Percentiles rank a stretch among this genome's conserved stretches.
Evolutionary conservation across 768 basidiomycete species (phyloP).

Genomic region (Mycena venus): DNA sequence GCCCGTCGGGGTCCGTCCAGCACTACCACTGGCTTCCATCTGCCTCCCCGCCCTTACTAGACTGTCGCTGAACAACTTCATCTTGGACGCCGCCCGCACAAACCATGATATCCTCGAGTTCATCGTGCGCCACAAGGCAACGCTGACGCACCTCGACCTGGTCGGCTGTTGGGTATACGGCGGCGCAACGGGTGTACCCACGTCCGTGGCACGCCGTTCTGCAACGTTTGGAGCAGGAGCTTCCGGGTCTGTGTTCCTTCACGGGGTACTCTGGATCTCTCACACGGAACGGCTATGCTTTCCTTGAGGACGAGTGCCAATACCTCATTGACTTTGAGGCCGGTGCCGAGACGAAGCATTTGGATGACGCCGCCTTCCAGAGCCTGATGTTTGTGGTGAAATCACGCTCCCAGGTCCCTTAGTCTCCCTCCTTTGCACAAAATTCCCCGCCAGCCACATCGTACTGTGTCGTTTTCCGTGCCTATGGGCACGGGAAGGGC

Average conservation of each 20-base stretch:
- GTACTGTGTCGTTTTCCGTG: no score
- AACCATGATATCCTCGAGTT: not conserved
- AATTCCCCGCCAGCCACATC: no score
- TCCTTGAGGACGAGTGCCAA: not conserved
- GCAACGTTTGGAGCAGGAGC: not conserved
- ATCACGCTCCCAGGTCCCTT: no score
- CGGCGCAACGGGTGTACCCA: not conserved
- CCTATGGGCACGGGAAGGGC: no score
- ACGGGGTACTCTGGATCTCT: no score
- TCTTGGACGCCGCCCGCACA: not conserved
- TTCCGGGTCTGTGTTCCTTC: not conserved
- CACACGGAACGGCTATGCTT: not conserved
- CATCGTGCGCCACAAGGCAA: conserved; percentile 19
- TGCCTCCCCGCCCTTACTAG: not conserved
- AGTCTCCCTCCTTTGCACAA: no score
- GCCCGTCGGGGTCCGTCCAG: not conserved
- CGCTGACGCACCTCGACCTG: conserved; percentile 11
- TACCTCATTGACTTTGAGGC: not conserved
- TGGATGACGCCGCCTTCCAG: not conserved
- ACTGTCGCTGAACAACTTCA: not conserved
- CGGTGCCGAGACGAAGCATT: not conserved
- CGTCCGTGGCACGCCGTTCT: conserved; percentile 19
- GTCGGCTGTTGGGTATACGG: not conserved
- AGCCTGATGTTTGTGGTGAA: no score
- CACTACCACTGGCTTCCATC: not conserved